Percentiles rank a stretch among this genome's conserved stretches.
Conservation (phyloP, 208 protist species). For the Borovskyia barvae region DNA sequence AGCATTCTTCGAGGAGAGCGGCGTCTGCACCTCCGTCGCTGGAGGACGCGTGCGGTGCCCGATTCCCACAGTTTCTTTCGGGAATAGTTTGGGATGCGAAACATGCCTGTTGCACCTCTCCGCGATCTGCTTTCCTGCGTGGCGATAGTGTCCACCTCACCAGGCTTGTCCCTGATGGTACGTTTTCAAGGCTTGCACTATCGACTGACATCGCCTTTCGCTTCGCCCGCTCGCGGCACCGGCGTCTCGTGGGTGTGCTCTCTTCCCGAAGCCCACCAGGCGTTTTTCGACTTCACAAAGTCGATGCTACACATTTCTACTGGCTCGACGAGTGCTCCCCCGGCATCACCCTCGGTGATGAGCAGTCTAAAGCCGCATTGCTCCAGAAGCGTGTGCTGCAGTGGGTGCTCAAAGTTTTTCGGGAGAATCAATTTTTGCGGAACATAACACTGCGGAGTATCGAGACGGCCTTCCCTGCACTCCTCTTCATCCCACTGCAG, state of each 20-base stretch:
- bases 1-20: background rate
- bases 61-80: background rate
- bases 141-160: slow-evolving; percentile 7
- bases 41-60: background rate
- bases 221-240: slow-evolving; percentile 14
- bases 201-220: slow-evolving; percentile 13
- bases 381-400: slow-evolving; percentile 9
- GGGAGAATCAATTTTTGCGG: background rate
- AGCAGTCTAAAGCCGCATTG: no score
- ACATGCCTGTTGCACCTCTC: background rate
- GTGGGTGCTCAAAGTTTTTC: slow-evolving; percentile 4
- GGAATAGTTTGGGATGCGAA: slow-evolving; percentile 14
- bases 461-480: slow-evolving; percentile 13
- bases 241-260: slow-evolving; percentile 5
- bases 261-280: background rate
- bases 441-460: slow-evolving; percentile 16
- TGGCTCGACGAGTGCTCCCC: slow-evolving; percentile 26
- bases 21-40: background rate
- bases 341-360: background rate
- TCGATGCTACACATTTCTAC: slow-evolving; percentile 9
- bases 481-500: slow-evolving; percentile 5
- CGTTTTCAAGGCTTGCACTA: slow-evolving; percentile 4
- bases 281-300: background rate
- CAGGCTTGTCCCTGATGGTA: background rate
- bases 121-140: slow-evolving; percentile 13